Conservation (phyloP, 2,329 filamentous ascomycete species). For the Aspergillus nomiae region DNA sequence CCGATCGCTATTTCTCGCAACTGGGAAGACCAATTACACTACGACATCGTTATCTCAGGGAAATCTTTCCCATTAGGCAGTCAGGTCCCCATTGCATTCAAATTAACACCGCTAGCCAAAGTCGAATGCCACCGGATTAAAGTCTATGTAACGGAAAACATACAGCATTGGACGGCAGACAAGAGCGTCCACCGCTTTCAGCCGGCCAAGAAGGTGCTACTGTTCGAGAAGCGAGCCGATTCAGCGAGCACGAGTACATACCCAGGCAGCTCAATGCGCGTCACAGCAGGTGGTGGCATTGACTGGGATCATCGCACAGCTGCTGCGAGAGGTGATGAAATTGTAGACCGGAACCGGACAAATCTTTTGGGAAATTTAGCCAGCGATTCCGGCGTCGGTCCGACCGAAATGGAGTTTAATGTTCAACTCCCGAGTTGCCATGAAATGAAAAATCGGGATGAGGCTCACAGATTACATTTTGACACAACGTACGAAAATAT, state of each 20-base stretch:
- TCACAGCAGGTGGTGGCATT: constrained; percentile 79
- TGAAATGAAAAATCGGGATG: constrained; percentile 74
- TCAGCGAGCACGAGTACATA: constrained; percentile 72
- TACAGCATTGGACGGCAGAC: constrained; percentile 88
- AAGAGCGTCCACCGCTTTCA: constrained; percentile 83
- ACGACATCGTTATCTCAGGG: constrained; percentile 93
- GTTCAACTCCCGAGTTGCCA: constrained; percentile 89
- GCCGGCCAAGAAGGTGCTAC: constrained; percentile 76
- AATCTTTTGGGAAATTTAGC: constrained; percentile 83
- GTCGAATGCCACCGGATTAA: constrained; percentile 92
- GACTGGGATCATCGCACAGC: constrained; percentile 62
- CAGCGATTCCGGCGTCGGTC: constrained; percentile 74
- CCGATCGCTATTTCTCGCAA: constrained; percentile 91
- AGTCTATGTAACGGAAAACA: constrained; percentile 85
- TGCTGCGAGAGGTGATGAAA: constrained; percentile 58
- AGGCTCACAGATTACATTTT: constrained; percentile 70
- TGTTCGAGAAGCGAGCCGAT: constrained; percentile 87
- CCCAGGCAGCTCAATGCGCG: constrained; percentile 72
- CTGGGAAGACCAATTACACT: constrained; percentile 94
- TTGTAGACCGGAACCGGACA: constrained; percentile 56
- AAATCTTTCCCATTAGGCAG: constrained; percentile 90
- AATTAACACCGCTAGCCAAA: constrained; percentile 87
- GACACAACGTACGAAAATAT: constrained; percentile 94
- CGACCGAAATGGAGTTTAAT: constrained; percentile 92
- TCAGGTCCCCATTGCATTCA: constrained; percentile 90